Conservation (phyloP, 345 rosid species). For the Citrus trifoliata region DNA sequence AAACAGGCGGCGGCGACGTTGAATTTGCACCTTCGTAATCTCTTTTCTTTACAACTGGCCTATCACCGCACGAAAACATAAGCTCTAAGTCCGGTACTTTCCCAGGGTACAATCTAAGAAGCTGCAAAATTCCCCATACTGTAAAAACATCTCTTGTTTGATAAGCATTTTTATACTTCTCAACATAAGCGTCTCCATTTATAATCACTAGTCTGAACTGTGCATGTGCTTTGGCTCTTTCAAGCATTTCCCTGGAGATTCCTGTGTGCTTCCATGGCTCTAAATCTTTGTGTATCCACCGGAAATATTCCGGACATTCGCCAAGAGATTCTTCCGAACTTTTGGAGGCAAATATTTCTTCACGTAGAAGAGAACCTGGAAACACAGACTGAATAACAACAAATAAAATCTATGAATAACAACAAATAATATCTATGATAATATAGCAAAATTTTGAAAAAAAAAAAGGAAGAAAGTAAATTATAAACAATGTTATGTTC, state of each 20-base stretch:
- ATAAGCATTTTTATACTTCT: constrained; percentile 32
- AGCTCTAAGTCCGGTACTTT: constrained; percentile 63
- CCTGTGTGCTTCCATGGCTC: constrained; percentile 49
- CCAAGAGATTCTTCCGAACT: neutral
- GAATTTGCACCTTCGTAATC: constrained; percentile 22
- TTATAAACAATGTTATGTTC: too few species aligned
- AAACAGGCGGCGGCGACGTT: constrained; percentile 49
- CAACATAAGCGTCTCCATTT: constrained; percentile 46
- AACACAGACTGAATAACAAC: constrained; percentile 21
- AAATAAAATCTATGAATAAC: neutral
- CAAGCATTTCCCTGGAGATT: constrained; percentile 50
- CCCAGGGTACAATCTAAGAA: constrained; percentile 65
- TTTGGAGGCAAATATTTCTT: constrained; percentile 13
- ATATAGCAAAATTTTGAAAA: too few species aligned
- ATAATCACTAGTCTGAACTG: constrained; percentile 48
- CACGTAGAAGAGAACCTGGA: constrained; percentile 15
- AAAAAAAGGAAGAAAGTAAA: too few species aligned
- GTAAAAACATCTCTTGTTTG: constrained; percentile 67
- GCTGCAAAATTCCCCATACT: constrained; percentile 70
- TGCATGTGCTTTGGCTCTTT: constrained; percentile 34
- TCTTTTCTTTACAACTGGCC: constrained; percentile 30
- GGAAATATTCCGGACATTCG: constrained; percentile 61
- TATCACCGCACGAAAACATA: constrained; percentile 48
- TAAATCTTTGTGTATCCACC: constrained; percentile 62
- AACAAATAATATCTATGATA: neutral